Evolutionary conservation across 345 rosid genomes (phyloP), one percentile per base, ranked within the genome.

Genomic region (Eucalyptus polybractea): DNA sequence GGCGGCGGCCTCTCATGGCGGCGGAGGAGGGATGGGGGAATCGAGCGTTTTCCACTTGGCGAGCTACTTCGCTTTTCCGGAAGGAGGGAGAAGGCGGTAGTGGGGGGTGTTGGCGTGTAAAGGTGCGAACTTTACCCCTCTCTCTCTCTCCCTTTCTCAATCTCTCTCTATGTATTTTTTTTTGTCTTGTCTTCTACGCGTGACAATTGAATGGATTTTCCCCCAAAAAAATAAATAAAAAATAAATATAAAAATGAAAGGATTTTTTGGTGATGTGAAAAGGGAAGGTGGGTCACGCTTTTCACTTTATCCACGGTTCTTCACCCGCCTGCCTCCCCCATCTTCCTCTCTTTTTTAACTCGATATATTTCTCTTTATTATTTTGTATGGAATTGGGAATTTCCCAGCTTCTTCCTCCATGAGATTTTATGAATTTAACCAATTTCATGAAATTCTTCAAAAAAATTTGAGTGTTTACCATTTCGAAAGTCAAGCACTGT

Each of bases 401-500:
- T 72, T 21, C 27, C 8, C 4, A 2, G 27, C 25, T 72, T 37
- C 45, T 72, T 19, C 13, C 45, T 19, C 13, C 45, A 0, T 21
- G 14, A 72, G 42, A 37, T 19, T 19, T 72, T 72, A 6, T 0
- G 1, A 8, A 69, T 53, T 53, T 53, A 53, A 53, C 58, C 7
- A 21, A 53, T 31, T 69, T n/a, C 80, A 4, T 17, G 10, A 33
- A 17, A 31, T 33, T 16, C 4, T 69, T 16, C 6, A 0, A 67
- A 29, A 62, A 29, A 4, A 0, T 24, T 21, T 1, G 0, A 24
- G 6, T 54, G 6, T 56, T 7, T 24, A 8, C 3, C 29, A 0
- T 56, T 6, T 24, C 3, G 1, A 56, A 22, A 56, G 8, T 29
- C 17, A 13, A 1, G 7, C 0, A 13, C 13, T 0, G 0, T 62